Conservation (phyloP, 371 early-diverging fungal genomes). For the Lichtheimia corymbifera region DNA sequence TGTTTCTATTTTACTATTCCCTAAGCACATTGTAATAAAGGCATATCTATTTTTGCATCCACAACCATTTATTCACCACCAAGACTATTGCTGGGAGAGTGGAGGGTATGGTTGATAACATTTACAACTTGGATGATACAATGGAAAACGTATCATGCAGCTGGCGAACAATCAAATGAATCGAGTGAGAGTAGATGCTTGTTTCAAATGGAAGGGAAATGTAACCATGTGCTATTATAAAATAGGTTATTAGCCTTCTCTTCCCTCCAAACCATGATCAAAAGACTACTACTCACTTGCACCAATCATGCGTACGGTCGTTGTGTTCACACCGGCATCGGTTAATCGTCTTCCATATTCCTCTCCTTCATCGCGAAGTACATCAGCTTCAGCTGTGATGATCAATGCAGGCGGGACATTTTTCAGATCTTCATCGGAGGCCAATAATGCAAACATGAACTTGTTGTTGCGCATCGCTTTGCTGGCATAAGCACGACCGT, state of each 20-base stretch:
- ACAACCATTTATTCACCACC: background rate
- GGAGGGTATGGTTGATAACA: background rate
- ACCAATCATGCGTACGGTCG: slow-evolving; percentile 16
- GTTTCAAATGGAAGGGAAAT: slow-evolving; percentile 12
- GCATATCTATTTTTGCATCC: background rate
- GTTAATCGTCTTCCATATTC: slow-evolving; percentile 16
- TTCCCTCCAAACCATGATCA: too few species aligned
- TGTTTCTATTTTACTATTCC: slow-evolving; percentile 4
- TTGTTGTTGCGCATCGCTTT: slow-evolving; percentile 1
- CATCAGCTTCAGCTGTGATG: slow-evolving; percentile 23
- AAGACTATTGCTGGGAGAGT: background rate
- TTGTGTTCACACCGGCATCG: slow-evolving; percentile 17
- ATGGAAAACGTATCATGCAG: background rate
- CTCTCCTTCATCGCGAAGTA: slow-evolving; percentile 24
- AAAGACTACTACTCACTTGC: slow-evolving; percentile 5
- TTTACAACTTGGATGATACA: background rate
- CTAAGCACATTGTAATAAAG: background rate
- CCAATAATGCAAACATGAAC: slow-evolving; percentile 6
- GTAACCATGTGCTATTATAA: slow-evolving; percentile 17
- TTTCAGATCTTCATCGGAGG: slow-evolving; percentile 16
- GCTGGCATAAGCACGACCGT: slow-evolving; percentile 2
- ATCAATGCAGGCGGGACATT: slow-evolving; percentile 22
- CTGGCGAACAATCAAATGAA: background rate
- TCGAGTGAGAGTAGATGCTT: slow-evolving; percentile 7
- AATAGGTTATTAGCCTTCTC: background rate